Percentiles rank a stretch among this genome's conserved stretches.
Evolutionary conservation across 208 protist genomes (phyloP).

Genomic region (Borovskyia barvae): DNA sequence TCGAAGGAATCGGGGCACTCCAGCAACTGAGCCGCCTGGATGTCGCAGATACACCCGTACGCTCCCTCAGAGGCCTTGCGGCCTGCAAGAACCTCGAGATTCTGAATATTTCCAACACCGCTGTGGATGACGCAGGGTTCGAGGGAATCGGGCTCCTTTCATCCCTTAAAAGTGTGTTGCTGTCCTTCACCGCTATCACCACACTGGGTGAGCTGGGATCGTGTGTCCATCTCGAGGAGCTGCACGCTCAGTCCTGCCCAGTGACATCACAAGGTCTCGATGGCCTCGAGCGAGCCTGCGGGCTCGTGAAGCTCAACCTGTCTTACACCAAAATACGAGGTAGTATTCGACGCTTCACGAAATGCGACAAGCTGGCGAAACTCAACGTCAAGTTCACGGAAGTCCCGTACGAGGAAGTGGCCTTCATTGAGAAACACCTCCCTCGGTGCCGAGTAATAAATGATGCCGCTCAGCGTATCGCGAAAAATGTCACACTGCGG

Average conservation of each 20-base stretch:
- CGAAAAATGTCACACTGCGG: slow-evolving; percentile 6
- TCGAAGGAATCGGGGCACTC: slow-evolving; percentile 21
- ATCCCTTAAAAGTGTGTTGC: slow-evolving; percentile 16
- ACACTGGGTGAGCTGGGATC: slow-evolving; percentile 20
- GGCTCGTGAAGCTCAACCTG: slow-evolving; percentile 29
- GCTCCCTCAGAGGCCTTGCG: slow-evolving; percentile 6
- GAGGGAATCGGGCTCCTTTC: slow-evolving; percentile 2
- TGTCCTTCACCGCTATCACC: slow-evolving; percentile 26
- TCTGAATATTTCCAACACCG: slow-evolving; percentile 29
- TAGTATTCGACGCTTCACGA: slow-evolving; percentile 1
- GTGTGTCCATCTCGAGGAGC: slow-evolving; percentile 26
- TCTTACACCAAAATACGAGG: slow-evolving; percentile 24
- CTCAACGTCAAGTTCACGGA: slow-evolving; percentile 32
- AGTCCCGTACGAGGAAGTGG: slow-evolving; percentile 17
- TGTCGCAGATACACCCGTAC: slow-evolving; percentile 25
- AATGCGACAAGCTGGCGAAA: slow-evolving; percentile 19
- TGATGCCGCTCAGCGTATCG: slow-evolving; percentile 6
- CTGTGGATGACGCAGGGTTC: slow-evolving; percentile 26
- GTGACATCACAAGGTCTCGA: slow-evolving; percentile 25
- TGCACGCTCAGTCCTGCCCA: slow-evolving; percentile 20
- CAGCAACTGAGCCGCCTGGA: slow-evolving; percentile 21
- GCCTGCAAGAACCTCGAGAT: slow-evolving; percentile 21
- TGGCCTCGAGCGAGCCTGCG: slow-evolving; percentile 18
- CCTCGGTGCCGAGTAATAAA: slow-evolving; percentile 22
- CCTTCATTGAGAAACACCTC: slow-evolving; percentile 15